Conservation (phyloP, 352 stramenopile species). For the Lagenidium sp. region DNA sequence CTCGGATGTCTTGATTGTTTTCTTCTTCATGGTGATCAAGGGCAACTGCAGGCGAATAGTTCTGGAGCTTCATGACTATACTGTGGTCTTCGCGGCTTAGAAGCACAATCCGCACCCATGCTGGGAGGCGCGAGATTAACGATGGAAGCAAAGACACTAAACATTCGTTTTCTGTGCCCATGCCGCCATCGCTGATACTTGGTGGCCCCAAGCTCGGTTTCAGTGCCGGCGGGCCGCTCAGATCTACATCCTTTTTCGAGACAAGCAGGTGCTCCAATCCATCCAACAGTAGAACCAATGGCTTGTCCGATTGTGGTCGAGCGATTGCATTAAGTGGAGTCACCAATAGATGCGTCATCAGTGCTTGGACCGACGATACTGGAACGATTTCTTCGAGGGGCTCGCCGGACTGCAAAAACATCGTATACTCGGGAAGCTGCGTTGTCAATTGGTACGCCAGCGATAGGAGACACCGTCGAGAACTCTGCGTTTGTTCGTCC, state of each 20-base stretch:
- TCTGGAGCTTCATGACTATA: constrained; percentile 52
- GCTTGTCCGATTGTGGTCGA: constrained; percentile 30
- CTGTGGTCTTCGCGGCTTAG: constrained; percentile 49
- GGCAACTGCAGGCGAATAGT: constrained; percentile 29
- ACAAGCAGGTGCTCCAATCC: constrained; percentile 51
- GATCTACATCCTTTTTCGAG: constrained; percentile 5
- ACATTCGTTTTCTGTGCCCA: constrained; percentile 28
- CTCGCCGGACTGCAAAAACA: constrained; percentile 57
- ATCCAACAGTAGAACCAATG: constrained; percentile 54
- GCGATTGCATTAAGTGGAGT: constrained; percentile 61
- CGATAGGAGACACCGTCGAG: constrained; percentile 53
- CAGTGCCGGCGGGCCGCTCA: constrained; percentile 1
- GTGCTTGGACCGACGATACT: constrained; percentile 47
- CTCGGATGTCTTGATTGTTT: constrained; percentile 40
- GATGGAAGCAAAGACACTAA: constrained; percentile 47
- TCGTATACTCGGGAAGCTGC: constrained; percentile 54
- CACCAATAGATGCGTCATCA: constrained; percentile 45
- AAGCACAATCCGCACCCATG: constrained; percentile 59
- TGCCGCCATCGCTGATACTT: neutral
- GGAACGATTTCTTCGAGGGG: constrained; percentile 67
- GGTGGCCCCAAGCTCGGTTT: constrained; percentile 5
- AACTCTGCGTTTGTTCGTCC: constrained; percentile 67
- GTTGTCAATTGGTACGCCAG: constrained; percentile 69
- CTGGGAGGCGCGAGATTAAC: constrained; percentile 37
- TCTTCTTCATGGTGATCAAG: constrained; percentile 35